Evolutionary conservation across 106 monocot genomes (phyloP), one percentile per base, ranked within the genome.

Genomic region (Posidonia australis): DNA sequence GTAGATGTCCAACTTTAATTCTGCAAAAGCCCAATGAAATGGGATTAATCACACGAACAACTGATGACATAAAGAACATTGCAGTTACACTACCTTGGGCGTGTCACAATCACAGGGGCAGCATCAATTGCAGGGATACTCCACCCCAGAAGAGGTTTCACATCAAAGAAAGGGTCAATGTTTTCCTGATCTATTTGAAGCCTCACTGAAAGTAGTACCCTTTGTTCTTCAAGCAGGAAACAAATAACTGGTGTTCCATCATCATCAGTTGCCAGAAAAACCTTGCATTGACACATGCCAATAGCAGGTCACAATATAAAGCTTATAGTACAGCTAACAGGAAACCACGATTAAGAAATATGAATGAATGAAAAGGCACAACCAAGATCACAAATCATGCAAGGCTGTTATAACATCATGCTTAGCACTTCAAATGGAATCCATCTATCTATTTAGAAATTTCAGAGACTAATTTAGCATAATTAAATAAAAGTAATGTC

Each of bases 191-290:
- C 81, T 66, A 87, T 74, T 20, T 78, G 71, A 76, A 96, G 78
- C 44, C 82, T 83, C 28, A 96, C 69, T 45, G 84, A 78, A 60
- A 96, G 84, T 28, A 96, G 58, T 32, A 73, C 45, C 51, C 85
- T 96, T 75, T 96, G 90, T 21, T 96, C 90, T 53, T 62, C 51
- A 19, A 90, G 78, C 31, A 87, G 60, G 77, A 96, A 84, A 72
- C 90, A 90, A 27, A 96, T 67, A 65, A 90, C 76, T 54, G 90
- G 80, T 22, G 69, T 67, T 31, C 78, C 87, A 76, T 96, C 96
- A 67, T 69, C 75, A 83, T 90, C 90, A 64, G 84, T 83, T 59
- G 90, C 80, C 70, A 90, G 41, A 74, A 96, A 96, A 31, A 96
- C 87, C 96, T 96, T 29, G 17, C 13, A 46, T 13, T 20, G 46